Evolutionary conservation across 352 stramenopile genomes (phyloP).

Genomic region (Pythium oligandrum): DNA sequence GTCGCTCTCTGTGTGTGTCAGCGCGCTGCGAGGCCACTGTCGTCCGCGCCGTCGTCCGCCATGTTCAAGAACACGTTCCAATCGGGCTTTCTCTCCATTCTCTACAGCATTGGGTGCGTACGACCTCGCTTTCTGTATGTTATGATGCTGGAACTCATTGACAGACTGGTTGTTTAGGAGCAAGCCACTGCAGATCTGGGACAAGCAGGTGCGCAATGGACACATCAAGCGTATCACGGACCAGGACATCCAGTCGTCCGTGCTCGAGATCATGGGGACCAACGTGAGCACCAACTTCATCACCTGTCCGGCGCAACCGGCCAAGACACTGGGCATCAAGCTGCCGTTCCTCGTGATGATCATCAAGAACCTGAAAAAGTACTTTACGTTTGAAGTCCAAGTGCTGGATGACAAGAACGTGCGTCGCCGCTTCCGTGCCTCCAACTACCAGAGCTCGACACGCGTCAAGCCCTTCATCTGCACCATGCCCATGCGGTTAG

Average conservation of each 20-base stretch:
- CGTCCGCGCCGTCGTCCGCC: background rate
- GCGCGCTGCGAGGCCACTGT: background rate
- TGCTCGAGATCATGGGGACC: slow-evolving; percentile 98
- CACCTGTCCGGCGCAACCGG: slow-evolving; percentile 91
- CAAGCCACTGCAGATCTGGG: slow-evolving; percentile 98
- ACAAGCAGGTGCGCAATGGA: slow-evolving; percentile 96
- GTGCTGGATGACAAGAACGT: slow-evolving; percentile 99
- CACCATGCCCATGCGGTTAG: slow-evolving; percentile 97
- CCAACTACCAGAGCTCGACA: slow-evolving; percentile 97
- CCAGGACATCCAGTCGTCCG: slow-evolving; percentile 96
- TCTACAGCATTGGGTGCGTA: slow-evolving; percentile 94
- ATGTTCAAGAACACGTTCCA: slow-evolving; percentile 99
- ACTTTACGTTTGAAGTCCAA: slow-evolving; percentile 98
- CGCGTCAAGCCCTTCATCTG: slow-evolving; percentile 98
- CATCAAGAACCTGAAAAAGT: slow-evolving; percentile 99
- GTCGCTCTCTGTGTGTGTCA: too few species aligned
- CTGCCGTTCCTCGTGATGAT: slow-evolving; percentile 98
- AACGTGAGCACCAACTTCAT: slow-evolving; percentile 99
- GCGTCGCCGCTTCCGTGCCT: slow-evolving; percentile 92
- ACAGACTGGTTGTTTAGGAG: slow-evolving; percentile 46
- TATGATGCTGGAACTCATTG: background rate
- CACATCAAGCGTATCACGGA: slow-evolving; percentile 99
- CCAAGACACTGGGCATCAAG: slow-evolving; percentile 96
- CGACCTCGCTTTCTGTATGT: slow-evolving; percentile 1
- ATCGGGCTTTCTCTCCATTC: slow-evolving; percentile 96